A percentile compares a stretch with the other conserved stretches of the same genome.
phyloP scores from a whole-genome alignment of 805 yeast species.

The Candida tibetensis region DNA sequence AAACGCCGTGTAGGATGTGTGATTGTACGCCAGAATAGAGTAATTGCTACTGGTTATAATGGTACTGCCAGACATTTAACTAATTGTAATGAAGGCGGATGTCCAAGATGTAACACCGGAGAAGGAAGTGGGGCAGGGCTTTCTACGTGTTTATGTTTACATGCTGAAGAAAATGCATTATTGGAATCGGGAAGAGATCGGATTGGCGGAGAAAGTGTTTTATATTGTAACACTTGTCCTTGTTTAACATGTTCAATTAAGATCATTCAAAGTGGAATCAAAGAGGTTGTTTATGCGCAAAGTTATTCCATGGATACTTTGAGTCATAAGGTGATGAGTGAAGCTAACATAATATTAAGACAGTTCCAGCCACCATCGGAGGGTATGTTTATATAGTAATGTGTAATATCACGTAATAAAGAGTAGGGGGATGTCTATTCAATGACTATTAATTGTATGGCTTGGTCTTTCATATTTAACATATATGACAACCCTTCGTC shows the following conservation, averaged over 20 bases:
- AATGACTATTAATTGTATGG: too few relatives aligned
- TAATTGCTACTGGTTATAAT: slow-evolving; percentile 94
- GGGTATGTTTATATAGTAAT: slow-evolving; percentile 37
- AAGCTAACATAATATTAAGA: slow-evolving; percentile 72
- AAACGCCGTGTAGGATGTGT: slow-evolving; percentile 97
- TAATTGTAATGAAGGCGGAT: slow-evolving; percentile 96
- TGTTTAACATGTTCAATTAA: slow-evolving; percentile 94
- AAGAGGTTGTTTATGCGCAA: slow-evolving; percentile 89
- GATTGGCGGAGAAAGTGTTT: slow-evolving; percentile 50
- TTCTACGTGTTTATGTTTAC: slow-evolving; percentile 87
- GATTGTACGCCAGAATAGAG: slow-evolving; percentile 78
- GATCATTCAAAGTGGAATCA: slow-evolving; percentile 88
- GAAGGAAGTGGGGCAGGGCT: slow-evolving; percentile 60
- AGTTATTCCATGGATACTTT: slow-evolving; percentile 86
- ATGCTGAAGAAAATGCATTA: slow-evolving; percentile 96
- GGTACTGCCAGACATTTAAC: slow-evolving; percentile 90
- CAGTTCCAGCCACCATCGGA: slow-evolving; percentile 42
- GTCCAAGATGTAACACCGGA: slow-evolving; percentile 80
- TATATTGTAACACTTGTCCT: slow-evolving; percentile 96
- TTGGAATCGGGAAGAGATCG: slow-evolving; percentile 92
- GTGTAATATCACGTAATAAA: too few relatives aligned
- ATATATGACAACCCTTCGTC: too few relatives aligned
- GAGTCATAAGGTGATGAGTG: slow-evolving; percentile 67
- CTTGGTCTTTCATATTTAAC: too few relatives aligned
- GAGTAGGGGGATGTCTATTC: too few relatives aligned